A percentile compares a stretch with the other conserved stretches of the same genome.
Evolutionary conservation across 805 yeast species (phyloP).

Genomic region (Brettanomyces sp.): DNA sequence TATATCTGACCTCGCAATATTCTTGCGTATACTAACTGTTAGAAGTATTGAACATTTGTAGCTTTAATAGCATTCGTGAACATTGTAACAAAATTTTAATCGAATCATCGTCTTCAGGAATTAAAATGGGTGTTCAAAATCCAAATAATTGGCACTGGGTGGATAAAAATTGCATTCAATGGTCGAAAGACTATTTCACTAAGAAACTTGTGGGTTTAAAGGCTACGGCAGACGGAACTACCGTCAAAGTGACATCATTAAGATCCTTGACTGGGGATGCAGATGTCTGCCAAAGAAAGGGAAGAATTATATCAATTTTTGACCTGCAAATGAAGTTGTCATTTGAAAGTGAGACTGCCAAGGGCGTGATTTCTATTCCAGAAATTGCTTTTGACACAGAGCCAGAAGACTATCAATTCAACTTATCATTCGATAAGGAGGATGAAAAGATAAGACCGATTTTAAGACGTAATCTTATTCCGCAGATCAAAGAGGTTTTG

Average conservation of each 20-base stretch:
- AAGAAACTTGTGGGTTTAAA: slow-evolving; percentile 46
- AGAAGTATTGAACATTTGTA: not conserved
- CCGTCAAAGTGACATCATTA: slow-evolving; percentile 32
- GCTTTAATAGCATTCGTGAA: not conserved
- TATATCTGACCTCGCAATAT: not conserved
- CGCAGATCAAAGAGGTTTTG: slow-evolving; percentile 55
- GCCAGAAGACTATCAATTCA: slow-evolving; percentile 77
- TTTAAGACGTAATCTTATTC: slow-evolving; percentile 47
- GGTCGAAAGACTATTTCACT: slow-evolving; percentile 76
- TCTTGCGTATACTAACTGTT: not conserved
- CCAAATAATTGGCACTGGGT: slow-evolving; percentile 99
- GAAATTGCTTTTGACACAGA: slow-evolving; percentile 92
- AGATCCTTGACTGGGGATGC: slow-evolving; percentile 85
- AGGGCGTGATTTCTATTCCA: slow-evolving; percentile 76
- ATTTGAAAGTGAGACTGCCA: slow-evolving; percentile 34
- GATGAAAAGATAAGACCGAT: slow-evolving; percentile 45
- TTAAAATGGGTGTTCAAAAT: slow-evolving; percentile 83
- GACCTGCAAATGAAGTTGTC: slow-evolving; percentile 62
- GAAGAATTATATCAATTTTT: slow-evolving; percentile 86
- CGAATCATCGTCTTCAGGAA: not conserved
- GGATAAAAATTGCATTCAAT: slow-evolving; percentile 88
- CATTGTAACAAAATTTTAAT: not conserved
- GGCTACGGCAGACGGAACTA: slow-evolving; percentile 24
- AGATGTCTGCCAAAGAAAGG: slow-evolving; percentile 94
- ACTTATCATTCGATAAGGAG: slow-evolving; percentile 51